Evolutionary conservation across 495 filamentous ascomycete species (phyloP).

Genomic region (Aspergillus mulundensis): DNA sequence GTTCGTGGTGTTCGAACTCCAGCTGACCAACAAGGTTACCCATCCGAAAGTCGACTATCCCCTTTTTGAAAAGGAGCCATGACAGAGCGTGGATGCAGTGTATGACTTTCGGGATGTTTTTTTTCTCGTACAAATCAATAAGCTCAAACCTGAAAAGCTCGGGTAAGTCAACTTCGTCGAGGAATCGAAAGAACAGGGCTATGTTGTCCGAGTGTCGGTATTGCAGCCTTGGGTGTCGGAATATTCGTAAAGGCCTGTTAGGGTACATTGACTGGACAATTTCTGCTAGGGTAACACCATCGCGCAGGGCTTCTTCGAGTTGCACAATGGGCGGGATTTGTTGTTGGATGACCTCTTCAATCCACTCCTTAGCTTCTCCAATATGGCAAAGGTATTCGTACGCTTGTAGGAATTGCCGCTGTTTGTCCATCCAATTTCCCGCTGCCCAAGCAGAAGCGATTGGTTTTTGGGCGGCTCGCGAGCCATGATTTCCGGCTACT

Average conservation of each 20-base stretch:
- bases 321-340: conserved; percentile 93
- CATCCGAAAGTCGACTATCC: conserved; percentile 90
- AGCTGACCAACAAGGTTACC: conserved; percentile 97
- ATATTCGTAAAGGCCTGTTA: conserved; percentile 70
- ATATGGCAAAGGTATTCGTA: conserved; percentile 99
- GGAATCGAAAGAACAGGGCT: conserved; percentile 85
- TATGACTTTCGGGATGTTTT: conserved; percentile 98
- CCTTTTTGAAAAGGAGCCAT: conserved; percentile 92
- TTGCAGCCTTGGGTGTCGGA: conserved; percentile 76
- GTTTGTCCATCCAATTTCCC: conserved; percentile 97
- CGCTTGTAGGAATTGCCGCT: conserved; percentile 91
- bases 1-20: conserved; percentile 95
- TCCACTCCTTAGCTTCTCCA: conserved; percentile 99
- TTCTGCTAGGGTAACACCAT: conserved; percentile 84
- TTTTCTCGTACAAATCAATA: conserved; percentile 98
- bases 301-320: conserved; percentile 85
- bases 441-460: conserved; percentile 68
- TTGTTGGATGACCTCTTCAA: conserved; percentile 87
- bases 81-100: conserved; percentile 97
- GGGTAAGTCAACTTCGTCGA: conserved; percentile 89
- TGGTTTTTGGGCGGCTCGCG: conserved; percentile 44
- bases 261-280: conserved; percentile 70
- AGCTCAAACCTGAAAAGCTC: conserved; percentile 98
- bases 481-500: conserved; percentile 40
- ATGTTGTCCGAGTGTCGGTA: conserved; percentile 98